Evolutionary conservation across 1,139 yeast genomes (phyloP).

Genomic region (Yueomyces sp.): DNA sequence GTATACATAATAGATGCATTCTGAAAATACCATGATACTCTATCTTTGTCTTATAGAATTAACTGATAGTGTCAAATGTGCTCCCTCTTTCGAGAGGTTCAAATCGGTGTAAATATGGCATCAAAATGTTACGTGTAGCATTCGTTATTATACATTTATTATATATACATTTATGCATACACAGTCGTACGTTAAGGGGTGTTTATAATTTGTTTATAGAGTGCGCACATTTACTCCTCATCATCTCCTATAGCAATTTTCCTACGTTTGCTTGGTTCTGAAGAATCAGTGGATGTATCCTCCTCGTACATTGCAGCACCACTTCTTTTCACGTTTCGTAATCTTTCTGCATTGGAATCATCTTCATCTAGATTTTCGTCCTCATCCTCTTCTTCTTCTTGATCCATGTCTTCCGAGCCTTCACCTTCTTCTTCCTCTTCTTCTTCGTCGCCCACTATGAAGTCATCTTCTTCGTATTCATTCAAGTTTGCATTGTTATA

Average conservation of each 20-base stretch:
- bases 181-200: constrained; percentile 13
- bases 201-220: no score
- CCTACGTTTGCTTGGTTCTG: constrained; percentile 27
- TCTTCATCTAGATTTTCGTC: constrained; percentile 26
- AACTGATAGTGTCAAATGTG: no score
- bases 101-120: no score
- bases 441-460: constrained; percentile 30
- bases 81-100: no score
- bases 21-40: no score
- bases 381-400: constrained; percentile 28
- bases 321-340: constrained; percentile 45
- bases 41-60: no score
- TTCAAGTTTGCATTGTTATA: constrained; percentile 14
- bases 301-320: constrained; percentile 39
- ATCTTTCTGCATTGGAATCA: constrained; percentile 52
- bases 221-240: constrained; percentile 37
- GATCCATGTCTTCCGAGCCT: constrained; percentile 37
- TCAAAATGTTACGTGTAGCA: not conserved
- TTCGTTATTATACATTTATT: not conserved
- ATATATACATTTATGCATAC: constrained; percentile 2
- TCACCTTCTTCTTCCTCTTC: constrained; percentile 41
- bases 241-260: constrained; percentile 45
- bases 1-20: no score
- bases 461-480: constrained; percentile 34
- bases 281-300: constrained; percentile 15